Conservation (phyloP, 768 basidiomycete species). For the Leccinum truebloodii region DNA sequence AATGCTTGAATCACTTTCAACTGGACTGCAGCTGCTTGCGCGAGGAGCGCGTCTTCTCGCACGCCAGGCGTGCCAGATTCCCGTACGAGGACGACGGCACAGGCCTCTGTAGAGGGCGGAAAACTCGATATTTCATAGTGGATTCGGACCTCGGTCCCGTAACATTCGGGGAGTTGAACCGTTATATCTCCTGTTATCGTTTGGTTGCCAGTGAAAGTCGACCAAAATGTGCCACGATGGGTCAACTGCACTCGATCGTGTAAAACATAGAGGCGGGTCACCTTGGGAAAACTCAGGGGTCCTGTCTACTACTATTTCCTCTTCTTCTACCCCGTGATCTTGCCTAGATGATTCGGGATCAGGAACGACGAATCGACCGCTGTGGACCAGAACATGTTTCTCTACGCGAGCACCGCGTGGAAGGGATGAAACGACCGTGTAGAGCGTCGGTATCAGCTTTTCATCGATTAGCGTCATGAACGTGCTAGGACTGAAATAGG, state of each 20-base stretch:
- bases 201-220: neutral
- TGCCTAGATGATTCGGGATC: slow-evolving; percentile 24
- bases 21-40: slow-evolving; percentile 12
- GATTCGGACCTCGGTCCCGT: slow-evolving; percentile 19
- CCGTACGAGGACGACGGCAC: slow-evolving; percentile 47
- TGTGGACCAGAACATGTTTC: slow-evolving; percentile 75
- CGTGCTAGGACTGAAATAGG: neutral
- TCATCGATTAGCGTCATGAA: slow-evolving; percentile 1
- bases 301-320: slow-evolving; percentile 29
- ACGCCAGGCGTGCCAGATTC: slow-evolving; percentile 14
- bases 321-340: slow-evolving; percentile 44
- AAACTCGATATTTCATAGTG: slow-evolving; percentile 54
- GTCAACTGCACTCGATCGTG: neutral
- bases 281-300: slow-evolving; percentile 45
- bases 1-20: slow-evolving; percentile 19
- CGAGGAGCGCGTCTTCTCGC: slow-evolving; percentile 10
- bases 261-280: slow-evolving; percentile 14
- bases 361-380: slow-evolving; percentile 50
- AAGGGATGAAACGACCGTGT: slow-evolving; percentile 59
- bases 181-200: slow-evolving; percentile 17
- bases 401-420: slow-evolving; percentile 75
- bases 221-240: neutral
- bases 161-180: slow-evolving; percentile 6
- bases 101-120: slow-evolving; percentile 39
- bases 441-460: slow-evolving; percentile 47